Percentiles rank a stretch among this genome's conserved stretches.
These are phyloP conservation scores for Spergularia bocconei DNA, from an alignment of 148 eudicot genomes.

Conservation along the genomic window DNA sequence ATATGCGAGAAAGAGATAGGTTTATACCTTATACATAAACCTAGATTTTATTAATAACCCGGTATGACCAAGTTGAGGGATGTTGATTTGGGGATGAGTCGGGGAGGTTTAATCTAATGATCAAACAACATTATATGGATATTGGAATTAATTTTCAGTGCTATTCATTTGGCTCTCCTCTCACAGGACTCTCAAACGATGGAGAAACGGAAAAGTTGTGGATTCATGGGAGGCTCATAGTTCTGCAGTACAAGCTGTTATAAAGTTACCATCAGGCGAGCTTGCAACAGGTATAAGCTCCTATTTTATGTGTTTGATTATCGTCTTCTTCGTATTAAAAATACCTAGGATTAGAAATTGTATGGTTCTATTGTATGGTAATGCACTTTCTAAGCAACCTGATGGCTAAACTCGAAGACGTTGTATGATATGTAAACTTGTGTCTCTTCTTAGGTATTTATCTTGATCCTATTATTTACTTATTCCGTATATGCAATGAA, in stretches of 20 bases:
- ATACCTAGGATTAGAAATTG: neutral
- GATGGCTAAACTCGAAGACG: neutral
- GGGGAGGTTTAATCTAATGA: neutral
- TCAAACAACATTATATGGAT: neutral
- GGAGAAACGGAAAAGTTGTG: slow-evolving; percentile 71
- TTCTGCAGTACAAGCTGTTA: slow-evolving; percentile 75
- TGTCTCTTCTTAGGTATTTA: neutral
- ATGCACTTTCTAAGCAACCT: neutral
- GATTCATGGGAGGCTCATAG: slow-evolving; percentile 84
- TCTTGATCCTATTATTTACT: neutral
- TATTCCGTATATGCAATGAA: neutral
- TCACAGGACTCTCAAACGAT: slow-evolving; percentile 72
- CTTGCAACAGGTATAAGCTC: slow-evolving; percentile 64
- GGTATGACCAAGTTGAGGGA: neutral
- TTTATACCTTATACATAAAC: neutral
- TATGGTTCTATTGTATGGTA: neutral
- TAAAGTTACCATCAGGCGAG: slow-evolving; percentile 80
- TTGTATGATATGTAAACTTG: neutral
- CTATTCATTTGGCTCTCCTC: slow-evolving; percentile 9
- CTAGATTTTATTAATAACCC: neutral
- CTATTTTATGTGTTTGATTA: neutral
- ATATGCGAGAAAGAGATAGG: neutral
- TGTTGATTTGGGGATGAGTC: neutral
- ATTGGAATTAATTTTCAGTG: neutral
- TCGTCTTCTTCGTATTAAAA: neutral